Base-by-base conservation (phyloP, 768 basidiomycete species). In the Mycena indigotica region DNA sequence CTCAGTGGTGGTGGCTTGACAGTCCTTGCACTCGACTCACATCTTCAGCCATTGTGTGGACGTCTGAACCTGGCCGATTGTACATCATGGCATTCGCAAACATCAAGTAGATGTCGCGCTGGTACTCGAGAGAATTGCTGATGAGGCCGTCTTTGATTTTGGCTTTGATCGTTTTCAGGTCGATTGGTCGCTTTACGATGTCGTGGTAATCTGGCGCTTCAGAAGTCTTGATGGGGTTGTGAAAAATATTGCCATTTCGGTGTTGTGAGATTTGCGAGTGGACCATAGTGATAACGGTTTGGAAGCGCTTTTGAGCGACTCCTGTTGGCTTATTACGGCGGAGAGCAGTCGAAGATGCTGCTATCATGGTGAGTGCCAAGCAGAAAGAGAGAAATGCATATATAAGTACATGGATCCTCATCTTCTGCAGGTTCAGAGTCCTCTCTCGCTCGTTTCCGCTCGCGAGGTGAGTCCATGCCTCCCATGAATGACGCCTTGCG, bases 21-120 rank as follows among this genome's bases (percentile, higher is more conserved):
- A 19, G 58, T 29, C 28, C n/a, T n/a, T n/a, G n/a, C 55, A 40
- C 21, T 50, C n/a, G 41, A 69, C 88, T 72, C 68, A 95, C 94
- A 78, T 95, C 92, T 69, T 93, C 86, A 5, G 95, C 92, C 91
- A 95, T 96, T 52, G 78, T 80, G 61, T 88, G 85, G n/a, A 96
- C 88, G 67, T 93, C 91, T 16, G 88, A 90, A 3, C 85, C 85
- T 1, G 92, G 89, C 46, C 88, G 78, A 63, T 98, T 98, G 71
- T 94, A 98, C 90, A 98, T 93, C 85, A 96, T 88, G 4, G 96
- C 92, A 70, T 98, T 98, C 6, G 93, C 91, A 72, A 97, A 96
- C 89, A 98, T 96, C 60, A 97, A 78, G 68, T 85, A 88, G 10
- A 95, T 83, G 65, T 97, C 96, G 61, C 93, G 80, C 68, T 95